Evolutionary conservation across 1,284 basidiomycete species (phyloP).

Genomic region (Apiotrichum gracile): DNA sequence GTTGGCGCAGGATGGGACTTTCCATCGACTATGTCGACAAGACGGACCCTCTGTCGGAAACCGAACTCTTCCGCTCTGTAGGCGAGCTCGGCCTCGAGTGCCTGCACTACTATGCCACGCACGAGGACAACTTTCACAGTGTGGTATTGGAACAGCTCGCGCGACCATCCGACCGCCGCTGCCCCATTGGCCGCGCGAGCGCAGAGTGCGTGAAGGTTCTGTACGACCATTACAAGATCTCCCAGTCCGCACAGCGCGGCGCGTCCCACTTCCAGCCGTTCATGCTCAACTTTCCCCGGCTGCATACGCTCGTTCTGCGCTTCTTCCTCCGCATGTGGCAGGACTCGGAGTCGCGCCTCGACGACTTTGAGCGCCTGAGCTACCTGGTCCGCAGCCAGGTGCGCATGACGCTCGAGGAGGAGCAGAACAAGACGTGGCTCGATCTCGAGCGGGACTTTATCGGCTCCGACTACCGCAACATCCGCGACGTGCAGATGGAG

Average conservation of each 20-base stretch:
- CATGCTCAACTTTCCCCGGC: slow-evolving; percentile 76
- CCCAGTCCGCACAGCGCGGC: slow-evolving; percentile 32
- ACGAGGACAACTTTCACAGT: slow-evolving; percentile 75
- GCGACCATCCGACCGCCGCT: slow-evolving; percentile 67
- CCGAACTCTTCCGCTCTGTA: slow-evolving; percentile 73
- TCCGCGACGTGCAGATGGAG: slow-evolving; percentile 88
- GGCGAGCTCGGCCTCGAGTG: slow-evolving; percentile 83
- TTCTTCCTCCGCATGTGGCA: slow-evolving; percentile 94
- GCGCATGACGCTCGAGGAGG: slow-evolving; percentile 68
- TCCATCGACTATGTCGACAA: slow-evolving; percentile 53
- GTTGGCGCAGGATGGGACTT: slow-evolving; percentile 49
- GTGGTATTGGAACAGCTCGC: slow-evolving; percentile 81
- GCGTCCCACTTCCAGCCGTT: slow-evolving; percentile 82
- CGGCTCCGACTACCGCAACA: slow-evolving; percentile 75
- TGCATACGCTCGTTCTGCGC: slow-evolving; percentile 73
- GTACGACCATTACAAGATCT: slow-evolving; percentile 59
- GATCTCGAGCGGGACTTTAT: slow-evolving; percentile 79
- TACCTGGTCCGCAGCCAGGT: slow-evolving; percentile 83
- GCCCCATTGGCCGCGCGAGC: slow-evolving; percentile 71
- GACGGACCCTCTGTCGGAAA: slow-evolving; percentile 73
- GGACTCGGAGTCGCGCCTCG: slow-evolving; percentile 74
- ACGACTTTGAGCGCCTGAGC: slow-evolving; percentile 74
- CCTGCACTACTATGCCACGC: slow-evolving; percentile 64
- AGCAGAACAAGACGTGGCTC: slow-evolving; percentile 74
- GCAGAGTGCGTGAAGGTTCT: slow-evolving; percentile 63